phyloP scores from a whole-genome alignment of 2,329 filamentous ascomycete genomes.

The Zymoseptoria crescenta region DNA sequence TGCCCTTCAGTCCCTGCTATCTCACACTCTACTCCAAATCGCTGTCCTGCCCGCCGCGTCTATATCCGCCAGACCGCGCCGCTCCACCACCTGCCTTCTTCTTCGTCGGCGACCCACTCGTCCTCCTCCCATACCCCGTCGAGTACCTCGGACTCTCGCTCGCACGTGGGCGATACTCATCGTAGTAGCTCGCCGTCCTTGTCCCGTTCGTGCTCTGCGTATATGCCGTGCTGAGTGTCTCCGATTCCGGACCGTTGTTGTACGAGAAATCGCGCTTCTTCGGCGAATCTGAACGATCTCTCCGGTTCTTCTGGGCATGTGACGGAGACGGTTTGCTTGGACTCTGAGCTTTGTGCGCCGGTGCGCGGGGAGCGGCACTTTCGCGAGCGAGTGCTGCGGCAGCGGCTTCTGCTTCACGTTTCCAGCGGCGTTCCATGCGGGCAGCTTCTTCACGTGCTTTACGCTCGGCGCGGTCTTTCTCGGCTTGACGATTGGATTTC shows the following conservation, averaged over 20 bases:
- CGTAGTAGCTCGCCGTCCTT: conserved; percentile 29
- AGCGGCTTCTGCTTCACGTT: conserved; percentile 34
- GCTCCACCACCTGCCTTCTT: conserved; percentile 17
- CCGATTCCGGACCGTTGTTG: conserved; percentile 24
- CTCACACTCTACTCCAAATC: conserved; percentile 17
- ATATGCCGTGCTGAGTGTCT: conserved; percentile 33
- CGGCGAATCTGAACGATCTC: conserved; percentile 23
- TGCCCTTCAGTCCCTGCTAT: background rate
- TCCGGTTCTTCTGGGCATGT: conserved; percentile 18
- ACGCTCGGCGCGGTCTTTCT: conserved; percentile 35
- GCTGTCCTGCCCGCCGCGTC: conserved; percentile 22
- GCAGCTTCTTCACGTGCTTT: conserved; percentile 32
- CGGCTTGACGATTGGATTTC: conserved; percentile 23
- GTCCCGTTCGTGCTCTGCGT: conserved; percentile 23
- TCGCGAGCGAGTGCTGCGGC: conserved; percentile 30
- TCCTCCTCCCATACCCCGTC: conserved; percentile 15
- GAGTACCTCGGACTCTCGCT: conserved; percentile 20
- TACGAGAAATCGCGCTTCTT: conserved; percentile 32
- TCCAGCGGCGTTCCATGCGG: conserved; percentile 33
- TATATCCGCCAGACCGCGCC: conserved; percentile 22
- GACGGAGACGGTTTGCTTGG: conserved; percentile 24
- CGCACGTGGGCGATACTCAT: conserved; percentile 27
- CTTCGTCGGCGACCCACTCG: conserved; percentile 30
- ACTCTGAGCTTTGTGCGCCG: conserved; percentile 19
- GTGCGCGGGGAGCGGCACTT: conserved; percentile 19